Conservation (phyloP, 305 asterid genomes). For the Fraxinus latifolia region DNA sequence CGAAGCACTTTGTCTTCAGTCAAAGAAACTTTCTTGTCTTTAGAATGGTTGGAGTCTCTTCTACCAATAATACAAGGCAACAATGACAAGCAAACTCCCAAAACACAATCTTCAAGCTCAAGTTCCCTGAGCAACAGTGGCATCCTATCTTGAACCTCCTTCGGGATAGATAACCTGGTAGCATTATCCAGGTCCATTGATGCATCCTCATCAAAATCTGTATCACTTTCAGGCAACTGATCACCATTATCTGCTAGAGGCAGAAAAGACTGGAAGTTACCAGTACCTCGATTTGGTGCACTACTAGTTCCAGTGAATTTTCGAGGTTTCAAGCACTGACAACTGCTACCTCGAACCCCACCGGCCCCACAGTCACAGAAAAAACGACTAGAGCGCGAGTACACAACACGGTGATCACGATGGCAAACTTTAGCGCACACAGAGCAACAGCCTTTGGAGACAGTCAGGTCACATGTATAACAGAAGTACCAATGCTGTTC, state of each 20-base stretch:
- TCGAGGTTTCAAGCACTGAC: constrained; percentile 97
- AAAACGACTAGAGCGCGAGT: constrained; percentile 97
- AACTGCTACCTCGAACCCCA: constrained; percentile 95
- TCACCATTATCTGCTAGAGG: constrained; percentile 73
- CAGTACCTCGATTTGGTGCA: constrained; percentile 54
- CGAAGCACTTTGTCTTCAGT: constrained; percentile 70
- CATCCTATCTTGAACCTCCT: constrained; percentile 78
- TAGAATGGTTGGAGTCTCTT: constrained; percentile 62
- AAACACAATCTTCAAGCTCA: constrained; percentile 69
- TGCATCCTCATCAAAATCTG: constrained; percentile 84
- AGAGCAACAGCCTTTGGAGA: constrained; percentile 98
- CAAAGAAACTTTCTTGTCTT: constrained; percentile 62
- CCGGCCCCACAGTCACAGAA: constrained; percentile 99
- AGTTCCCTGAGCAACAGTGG: constrained; percentile 65
- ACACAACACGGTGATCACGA: constrained; percentile 98
- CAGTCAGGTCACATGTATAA: constrained; percentile 95
- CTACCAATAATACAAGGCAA: constrained; percentile 68
- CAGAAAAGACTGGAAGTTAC: constrained; percentile 71
- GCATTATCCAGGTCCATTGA: constrained; percentile 59
- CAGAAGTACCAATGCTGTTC: constrained; percentile 99
- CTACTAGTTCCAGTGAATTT: constrained; percentile 65
- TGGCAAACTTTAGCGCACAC: constrained; percentile 99
- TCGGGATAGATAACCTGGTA: constrained; percentile 61
- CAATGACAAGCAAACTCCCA: constrained; percentile 71
- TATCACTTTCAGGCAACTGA: constrained; percentile 94